These are phyloP conservation scores for Pythium plurisporium DNA, from an alignment of 352 stramenopile species.

Conservation along the genomic window DNA sequence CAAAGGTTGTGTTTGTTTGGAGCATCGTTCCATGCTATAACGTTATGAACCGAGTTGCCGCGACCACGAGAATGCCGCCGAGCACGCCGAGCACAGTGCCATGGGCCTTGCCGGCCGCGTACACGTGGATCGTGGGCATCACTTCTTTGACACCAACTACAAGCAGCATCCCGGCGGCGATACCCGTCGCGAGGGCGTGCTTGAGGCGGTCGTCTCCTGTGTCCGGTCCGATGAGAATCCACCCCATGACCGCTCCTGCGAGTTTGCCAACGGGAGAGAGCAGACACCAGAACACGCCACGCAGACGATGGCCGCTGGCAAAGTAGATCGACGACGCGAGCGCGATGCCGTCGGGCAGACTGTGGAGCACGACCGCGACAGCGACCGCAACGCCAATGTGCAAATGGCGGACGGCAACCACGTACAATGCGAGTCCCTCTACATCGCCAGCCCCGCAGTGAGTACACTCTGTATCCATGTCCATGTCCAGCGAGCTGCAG, in stretches of 20 bases:
- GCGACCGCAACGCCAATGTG: conserved; percentile 18
- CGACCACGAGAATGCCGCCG: conserved; percentile 12
- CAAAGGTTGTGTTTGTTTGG: neutral
- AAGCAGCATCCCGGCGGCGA: conserved; percentile 18
- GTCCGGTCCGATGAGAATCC: conserved; percentile 16
- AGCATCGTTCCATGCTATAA: neutral
- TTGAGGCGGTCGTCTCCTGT: conserved; percentile 7
- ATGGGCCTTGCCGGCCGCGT: conserved; percentile 21
- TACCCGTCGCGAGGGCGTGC: conserved; percentile 14
- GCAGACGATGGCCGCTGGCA: conserved; percentile 17
- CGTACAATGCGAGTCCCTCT: conserved; percentile 24
- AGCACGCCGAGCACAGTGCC: conserved; percentile 12
- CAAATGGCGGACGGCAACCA: conserved; percentile 12
- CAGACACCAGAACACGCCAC: conserved; percentile 22
- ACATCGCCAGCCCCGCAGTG: neutral
- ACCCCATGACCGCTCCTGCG: conserved; percentile 9
- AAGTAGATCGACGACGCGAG: conserved; percentile 29
- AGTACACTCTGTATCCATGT: too few species aligned
- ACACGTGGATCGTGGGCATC: conserved; percentile 25
- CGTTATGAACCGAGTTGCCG: conserved; percentile 10
- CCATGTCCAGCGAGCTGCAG: too few species aligned
- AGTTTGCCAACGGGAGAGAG: conserved; percentile 23
- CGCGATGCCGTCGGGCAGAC: conserved; percentile 26
- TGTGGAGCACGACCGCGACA: conserved; percentile 18
- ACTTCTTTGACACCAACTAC: conserved; percentile 25